These are phyloP conservation scores for Reutealis trisperma DNA, from an alignment of 345 rosid genomes.

Conservation along the genomic window DNA sequence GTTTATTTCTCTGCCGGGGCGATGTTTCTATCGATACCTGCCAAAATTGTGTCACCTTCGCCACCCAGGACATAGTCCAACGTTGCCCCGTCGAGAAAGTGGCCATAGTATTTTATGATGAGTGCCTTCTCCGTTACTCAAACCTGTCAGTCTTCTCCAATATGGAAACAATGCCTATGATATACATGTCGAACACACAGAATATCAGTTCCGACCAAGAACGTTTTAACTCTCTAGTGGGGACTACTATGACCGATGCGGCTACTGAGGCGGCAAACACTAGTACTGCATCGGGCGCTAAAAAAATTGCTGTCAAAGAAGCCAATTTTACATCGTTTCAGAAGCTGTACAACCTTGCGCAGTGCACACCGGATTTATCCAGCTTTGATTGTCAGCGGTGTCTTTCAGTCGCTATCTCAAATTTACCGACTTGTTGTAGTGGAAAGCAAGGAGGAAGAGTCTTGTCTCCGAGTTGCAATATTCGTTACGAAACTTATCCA, in stretches of 20 bases:
- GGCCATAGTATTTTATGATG: conserved; percentile 33
- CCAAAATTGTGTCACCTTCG: conserved; percentile 22
- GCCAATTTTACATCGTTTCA: conserved; percentile 17
- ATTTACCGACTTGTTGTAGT: background rate
- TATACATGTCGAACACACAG: background rate
- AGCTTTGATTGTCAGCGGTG: conserved; percentile 33
- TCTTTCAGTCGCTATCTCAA: conserved; percentile 24
- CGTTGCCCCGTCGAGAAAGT: conserved; percentile 24
- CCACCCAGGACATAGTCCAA: conserved; percentile 12
- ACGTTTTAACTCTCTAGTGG: conserved; percentile 16
- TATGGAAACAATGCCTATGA: rapidly evolving
- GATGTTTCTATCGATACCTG: conserved; percentile 21
- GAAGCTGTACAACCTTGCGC: conserved; percentile 41
- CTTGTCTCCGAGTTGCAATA: conserved; percentile 41
- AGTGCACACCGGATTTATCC: conserved; percentile 59
- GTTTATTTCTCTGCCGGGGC: conserved; percentile 45
- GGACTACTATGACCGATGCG: background rate
- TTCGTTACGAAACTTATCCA: conserved; percentile 38
- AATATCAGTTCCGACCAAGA: conserved; percentile 7
- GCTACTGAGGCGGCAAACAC: conserved; percentile 22
- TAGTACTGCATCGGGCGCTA: conserved; percentile 17
- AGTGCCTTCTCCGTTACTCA: conserved; percentile 37
- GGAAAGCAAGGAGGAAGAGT: conserved; percentile 34
- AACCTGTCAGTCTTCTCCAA: conserved; percentile 6
- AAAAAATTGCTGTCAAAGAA: conserved; percentile 35